phyloP scores from a whole-genome alignment of 2,329 filamentous ascomycete genomes.

The Fusarium goolgardi region DNA sequence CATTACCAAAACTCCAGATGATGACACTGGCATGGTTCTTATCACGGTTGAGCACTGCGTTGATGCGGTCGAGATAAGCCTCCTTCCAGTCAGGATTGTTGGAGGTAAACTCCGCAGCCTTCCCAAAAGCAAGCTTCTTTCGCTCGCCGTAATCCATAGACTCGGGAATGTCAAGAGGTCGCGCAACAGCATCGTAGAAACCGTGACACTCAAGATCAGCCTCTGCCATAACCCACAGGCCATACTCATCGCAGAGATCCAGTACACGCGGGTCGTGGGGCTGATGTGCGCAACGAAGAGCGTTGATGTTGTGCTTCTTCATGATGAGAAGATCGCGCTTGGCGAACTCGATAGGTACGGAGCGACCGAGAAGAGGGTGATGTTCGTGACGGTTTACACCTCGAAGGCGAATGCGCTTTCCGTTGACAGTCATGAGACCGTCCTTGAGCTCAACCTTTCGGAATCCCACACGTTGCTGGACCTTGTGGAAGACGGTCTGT shows the following conservation, averaged over 20 bases:
- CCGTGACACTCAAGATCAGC: constrained; percentile 66
- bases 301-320: constrained; percentile 78
- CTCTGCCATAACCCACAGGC: constrained; percentile 69
- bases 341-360: constrained; percentile 72
- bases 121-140: constrained; percentile 65
- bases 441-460: constrained; percentile 72
- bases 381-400: constrained; percentile 76
- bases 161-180: constrained; percentile 64
- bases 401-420: constrained; percentile 68
- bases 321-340: constrained; percentile 72
- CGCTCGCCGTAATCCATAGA: constrained; percentile 70
- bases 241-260: constrained; percentile 73
- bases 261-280: constrained; percentile 71
- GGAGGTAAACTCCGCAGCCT: constrained; percentile 68
- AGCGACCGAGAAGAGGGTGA: constrained; percentile 71
- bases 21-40: constrained; percentile 78
- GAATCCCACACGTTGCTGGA: constrained; percentile 70
- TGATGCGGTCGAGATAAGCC: constrained; percentile 75
- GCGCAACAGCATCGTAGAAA: constrained; percentile 62
- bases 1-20: constrained; percentile 79
- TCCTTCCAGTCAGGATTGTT: constrained; percentile 70
- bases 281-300: constrained; percentile 75
- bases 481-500: constrained; percentile 52
- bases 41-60: constrained; percentile 73
- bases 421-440: constrained; percentile 73